These are phyloP conservation scores for Elsinoe perseae DNA, from an alignment of 2,329 filamentous ascomycete species.

Conservation along the genomic window DNA sequence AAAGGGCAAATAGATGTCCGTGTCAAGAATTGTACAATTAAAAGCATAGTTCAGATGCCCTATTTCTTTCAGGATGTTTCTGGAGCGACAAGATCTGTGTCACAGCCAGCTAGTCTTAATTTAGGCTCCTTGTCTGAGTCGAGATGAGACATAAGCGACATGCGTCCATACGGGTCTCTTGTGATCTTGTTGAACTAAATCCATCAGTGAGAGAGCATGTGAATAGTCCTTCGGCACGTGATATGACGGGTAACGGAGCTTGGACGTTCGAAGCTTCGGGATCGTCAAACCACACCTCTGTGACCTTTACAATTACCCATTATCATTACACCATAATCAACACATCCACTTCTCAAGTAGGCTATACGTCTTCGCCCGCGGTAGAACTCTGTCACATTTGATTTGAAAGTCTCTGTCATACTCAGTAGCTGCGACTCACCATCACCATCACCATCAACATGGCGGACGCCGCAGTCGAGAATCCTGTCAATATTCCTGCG, in stretches of 20 bases:
- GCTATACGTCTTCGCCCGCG: too few relatives aligned
- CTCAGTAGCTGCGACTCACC: background rate
- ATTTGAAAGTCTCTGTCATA: background rate
- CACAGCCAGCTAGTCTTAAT: too few relatives aligned
- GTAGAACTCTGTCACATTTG: too few relatives aligned
- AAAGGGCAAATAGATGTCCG: constrained; percentile 62
- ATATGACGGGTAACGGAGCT: background rate
- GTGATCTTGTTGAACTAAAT: background rate
- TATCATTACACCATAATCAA: background rate
- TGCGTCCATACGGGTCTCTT: too few relatives aligned
- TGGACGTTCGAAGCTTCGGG: constrained; percentile 11
- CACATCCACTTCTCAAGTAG: too few relatives aligned
- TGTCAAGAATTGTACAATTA: background rate
- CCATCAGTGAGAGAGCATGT: background rate
- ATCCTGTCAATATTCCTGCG: constrained; percentile 62
- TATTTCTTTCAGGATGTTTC: too few relatives aligned
- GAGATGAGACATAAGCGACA: too few relatives aligned
- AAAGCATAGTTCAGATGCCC: too few relatives aligned
- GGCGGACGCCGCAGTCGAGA: constrained; percentile 84
- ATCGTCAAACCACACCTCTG: background rate
- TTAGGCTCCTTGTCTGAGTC: too few relatives aligned
- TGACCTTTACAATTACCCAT: background rate
- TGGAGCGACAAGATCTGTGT: too few relatives aligned
- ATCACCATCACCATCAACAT: constrained; percentile 40
- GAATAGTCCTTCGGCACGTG: background rate